These are phyloP conservation scores for Nyssa sinensis DNA, from an alignment of 148 eudicot species.

Conservation along the genomic window DNA sequence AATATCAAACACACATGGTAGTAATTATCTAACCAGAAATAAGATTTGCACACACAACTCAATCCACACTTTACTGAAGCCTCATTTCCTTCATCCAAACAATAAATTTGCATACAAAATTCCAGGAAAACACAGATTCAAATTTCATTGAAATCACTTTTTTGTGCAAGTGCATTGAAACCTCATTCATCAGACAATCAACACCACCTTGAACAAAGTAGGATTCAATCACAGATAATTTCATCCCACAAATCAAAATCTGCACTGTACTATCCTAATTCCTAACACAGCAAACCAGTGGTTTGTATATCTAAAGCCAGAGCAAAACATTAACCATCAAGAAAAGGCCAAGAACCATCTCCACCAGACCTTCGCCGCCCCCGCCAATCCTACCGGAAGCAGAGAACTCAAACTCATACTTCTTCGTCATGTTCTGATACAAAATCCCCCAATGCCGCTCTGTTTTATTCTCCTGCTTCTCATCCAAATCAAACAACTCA, in stretches of 20 bases:
- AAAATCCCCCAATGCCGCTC: constrained; percentile 36
- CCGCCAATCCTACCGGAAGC: background rate
- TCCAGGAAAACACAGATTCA: too few relatives aligned
- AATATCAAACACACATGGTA: too few relatives aligned
- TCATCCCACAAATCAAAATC: background rate
- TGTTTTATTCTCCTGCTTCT: background rate
- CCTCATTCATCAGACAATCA: background rate
- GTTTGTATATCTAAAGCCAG: background rate
- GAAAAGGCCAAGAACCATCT: constrained; percentile 10
- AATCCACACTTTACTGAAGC: background rate
- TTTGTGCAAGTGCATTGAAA: background rate
- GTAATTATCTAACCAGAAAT: too few relatives aligned
- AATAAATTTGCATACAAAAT: background rate
- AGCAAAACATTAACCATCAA: constrained; percentile 7
- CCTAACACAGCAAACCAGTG: too few relatives aligned
- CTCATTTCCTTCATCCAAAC: background rate
- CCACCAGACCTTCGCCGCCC: background rate
- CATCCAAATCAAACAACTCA: constrained; percentile 55
- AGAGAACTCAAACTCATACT: constrained; percentile 43
- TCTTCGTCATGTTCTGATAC: constrained; percentile 56
- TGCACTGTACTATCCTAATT: too few relatives aligned
- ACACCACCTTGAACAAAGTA: too few relatives aligned
- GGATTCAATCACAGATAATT: too few relatives aligned
- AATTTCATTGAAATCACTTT: background rate
- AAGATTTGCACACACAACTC: too few relatives aligned